A percentile compares a stretch with the other conserved stretches of the same genome.
These are phyloP conservation scores for Cladophialophora bantiana DNA, from an alignment of 2,329 filamentous ascomycete genomes.

Conservation along the genomic window DNA sequence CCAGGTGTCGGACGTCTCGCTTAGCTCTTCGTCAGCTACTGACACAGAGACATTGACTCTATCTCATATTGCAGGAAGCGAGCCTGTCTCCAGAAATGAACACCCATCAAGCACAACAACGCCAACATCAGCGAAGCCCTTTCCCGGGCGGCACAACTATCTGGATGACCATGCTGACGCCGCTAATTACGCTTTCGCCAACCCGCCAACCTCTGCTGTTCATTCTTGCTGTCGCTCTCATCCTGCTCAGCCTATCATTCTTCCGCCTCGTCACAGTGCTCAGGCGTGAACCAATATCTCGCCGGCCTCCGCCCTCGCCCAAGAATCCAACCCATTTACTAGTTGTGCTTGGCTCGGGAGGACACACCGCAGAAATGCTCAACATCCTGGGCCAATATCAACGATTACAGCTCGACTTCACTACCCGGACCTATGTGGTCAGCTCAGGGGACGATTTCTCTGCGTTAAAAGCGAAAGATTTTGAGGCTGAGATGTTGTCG, in stretches of 20 bases:
- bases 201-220: conserved; percentile 21
- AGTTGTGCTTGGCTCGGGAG: conserved; percentile 87
- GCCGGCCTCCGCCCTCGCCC: conserved; percentile 12
- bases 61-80: not conserved
- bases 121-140: not conserved
- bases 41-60: not conserved
- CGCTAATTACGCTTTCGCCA: conserved; percentile 18
- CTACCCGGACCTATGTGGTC: conserved; percentile 80
- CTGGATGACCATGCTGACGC: conserved; percentile 13
- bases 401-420: conserved; percentile 51
- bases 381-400: conserved; percentile 73
- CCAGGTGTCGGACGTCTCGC: not conserved
- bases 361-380: conserved; percentile 94
- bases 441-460: conserved; percentile 79
- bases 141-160: conserved; percentile 1
- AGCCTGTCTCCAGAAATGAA: not conserved
- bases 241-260: conserved; percentile 32
- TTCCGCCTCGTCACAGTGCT: conserved; percentile 33
- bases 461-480: conserved; percentile 66
- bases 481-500: conserved; percentile 66
- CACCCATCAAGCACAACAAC: not conserved
- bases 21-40: not conserved
- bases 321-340: conserved; percentile 66
- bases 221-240: conserved; percentile 11
- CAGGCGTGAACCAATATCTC: conserved; percentile 11